Evolutionary conservation across 2,329 filamentous ascomycete species (phyloP).

Genomic region (Fusarium xyrophilum): DNA sequence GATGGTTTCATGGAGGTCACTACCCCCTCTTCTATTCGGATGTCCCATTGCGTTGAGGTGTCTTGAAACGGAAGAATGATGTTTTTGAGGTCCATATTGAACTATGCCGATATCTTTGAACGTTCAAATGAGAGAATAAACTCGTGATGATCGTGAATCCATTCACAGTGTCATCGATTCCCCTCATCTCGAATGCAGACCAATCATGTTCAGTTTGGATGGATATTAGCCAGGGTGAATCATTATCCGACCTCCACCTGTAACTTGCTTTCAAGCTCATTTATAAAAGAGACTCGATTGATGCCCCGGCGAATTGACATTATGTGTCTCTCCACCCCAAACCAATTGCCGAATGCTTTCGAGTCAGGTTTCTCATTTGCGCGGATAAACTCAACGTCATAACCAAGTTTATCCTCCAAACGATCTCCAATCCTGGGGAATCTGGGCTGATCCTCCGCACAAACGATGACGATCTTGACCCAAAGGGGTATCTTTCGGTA

Average conservation of each 20-base stretch:
- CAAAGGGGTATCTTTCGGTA: conserved; percentile 10
- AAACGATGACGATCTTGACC: conserved; percentile 4
- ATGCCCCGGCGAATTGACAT: too few species aligned
- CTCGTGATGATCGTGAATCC: not conserved
- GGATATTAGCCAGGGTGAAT: not conserved
- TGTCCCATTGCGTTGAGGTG: not conserved
- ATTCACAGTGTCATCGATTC: not conserved
- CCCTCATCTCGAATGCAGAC: not conserved
- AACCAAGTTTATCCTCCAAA: not conserved
- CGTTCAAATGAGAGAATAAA: not conserved
- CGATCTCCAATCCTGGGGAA: not conserved
- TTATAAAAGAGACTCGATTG: too few species aligned
- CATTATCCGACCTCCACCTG: not conserved
- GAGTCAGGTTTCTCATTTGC: not conserved
- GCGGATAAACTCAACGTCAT: conserved; percentile 9
- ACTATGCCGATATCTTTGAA: not conserved
- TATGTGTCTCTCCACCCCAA: too few species aligned
- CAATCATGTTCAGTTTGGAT: not conserved
- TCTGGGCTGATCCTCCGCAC: conserved; percentile 13
- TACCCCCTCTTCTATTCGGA: not conserved
- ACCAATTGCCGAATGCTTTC: not conserved
- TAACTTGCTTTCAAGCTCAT: not conserved
- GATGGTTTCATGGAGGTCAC: conserved; percentile 4
- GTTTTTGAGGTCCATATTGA: not conserved
- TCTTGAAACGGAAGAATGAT: not conserved